Evolutionary conservation across 176 grass and related monocot genomes (phyloP), one percentile per base, ranked within the genome.

Genomic region (Oryza glumipatula): DNA sequence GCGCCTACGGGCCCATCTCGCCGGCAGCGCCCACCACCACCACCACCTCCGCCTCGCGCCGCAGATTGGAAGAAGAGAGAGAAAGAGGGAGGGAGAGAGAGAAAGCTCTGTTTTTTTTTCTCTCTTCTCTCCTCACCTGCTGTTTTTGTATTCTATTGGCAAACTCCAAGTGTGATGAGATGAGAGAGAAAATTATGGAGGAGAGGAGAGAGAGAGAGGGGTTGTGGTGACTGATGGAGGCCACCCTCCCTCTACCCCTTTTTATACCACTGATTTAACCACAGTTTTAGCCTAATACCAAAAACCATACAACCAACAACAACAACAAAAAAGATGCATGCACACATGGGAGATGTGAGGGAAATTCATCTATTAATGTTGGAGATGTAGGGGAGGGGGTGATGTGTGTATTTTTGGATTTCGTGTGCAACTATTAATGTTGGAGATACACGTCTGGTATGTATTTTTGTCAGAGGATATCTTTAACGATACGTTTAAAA

Each of bases 111-210:
- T 4, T 77, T 39, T 39, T 78, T 36, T 24, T 26, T 54, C 45
- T 28, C 56, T 64, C 22, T 71, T 38, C 72, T 76, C 41, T 74
- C 19, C 58, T 44, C 44, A 58, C 54, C n/a, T 58, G 23, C 11
- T 49, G 76, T 65, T 78, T 63, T 86, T 79, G 67, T 86, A 72
- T 85, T 72, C 67, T 72, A 65, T 19, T 22, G 54, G 24, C 39
- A 72, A 79, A 79, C 38, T 72, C 74, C 19, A 39, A 72, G 24
- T 26, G 75, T 63, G 54, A 58, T 11, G 65, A 85, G 76, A 63
- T n/a, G 66, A 63, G 82, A 70, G 67, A 24, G 71, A 54, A 21
- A 21, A 33, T 16, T 36, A 5, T 1, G 23, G 17, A 16, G 12
- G 11, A 13, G 46, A 48, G 56, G 56, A 17, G 5, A 16, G 76